Base-by-base conservation (phyloP, 2,329 filamentous ascomycete species). In the Colletotrichum tabaci region DNA sequence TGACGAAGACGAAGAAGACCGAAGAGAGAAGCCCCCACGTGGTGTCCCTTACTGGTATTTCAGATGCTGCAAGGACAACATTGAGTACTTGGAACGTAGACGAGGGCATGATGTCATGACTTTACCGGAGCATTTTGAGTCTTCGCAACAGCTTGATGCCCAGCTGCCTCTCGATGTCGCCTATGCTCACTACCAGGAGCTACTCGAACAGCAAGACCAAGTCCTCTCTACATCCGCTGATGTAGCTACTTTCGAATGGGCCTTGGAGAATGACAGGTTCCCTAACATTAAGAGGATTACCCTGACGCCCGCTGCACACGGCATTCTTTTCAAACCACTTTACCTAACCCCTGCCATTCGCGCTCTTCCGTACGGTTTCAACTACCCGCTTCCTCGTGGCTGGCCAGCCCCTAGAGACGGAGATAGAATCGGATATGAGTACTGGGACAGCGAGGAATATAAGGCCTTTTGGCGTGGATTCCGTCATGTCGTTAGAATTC, bases 311-410 rank as follows among this genome's bases (percentile, higher is more conserved):
- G 80, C 82, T 2, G 76, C 82, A 0, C 84, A 85, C 71, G 82
- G 82, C 0, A 74, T 76, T 53, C 67, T 80, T 0, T 79, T 80
- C n/a, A 60, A 67, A 0, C 84, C 84, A 0, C 67, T 79, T 0
- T 85, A 85, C 61, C 72, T 82, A 23, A 85, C 84, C 0, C 84
- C 84, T 1, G 82, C 82, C 75, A 82, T 84, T 40, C 82, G 83
- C 7, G 77, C 79, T 3, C 79, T 86, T 15, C 82, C 82, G 0
- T 57, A 69, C 2, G 80, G 81, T 4, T 83, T 86, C 47, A 80
- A 80, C 30, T 84, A 85, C 67, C 80, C 80, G 1, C 74, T 82
- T 12, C 79, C 81, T 2, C 77, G 76, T 18, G 77, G 79, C 15
- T 81, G 80, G 81, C 77, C 75, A 4, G 30, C 65, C 0, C 6